Conservation (phyloP, 345 rosid species). For the Salix viminalis region DNA sequence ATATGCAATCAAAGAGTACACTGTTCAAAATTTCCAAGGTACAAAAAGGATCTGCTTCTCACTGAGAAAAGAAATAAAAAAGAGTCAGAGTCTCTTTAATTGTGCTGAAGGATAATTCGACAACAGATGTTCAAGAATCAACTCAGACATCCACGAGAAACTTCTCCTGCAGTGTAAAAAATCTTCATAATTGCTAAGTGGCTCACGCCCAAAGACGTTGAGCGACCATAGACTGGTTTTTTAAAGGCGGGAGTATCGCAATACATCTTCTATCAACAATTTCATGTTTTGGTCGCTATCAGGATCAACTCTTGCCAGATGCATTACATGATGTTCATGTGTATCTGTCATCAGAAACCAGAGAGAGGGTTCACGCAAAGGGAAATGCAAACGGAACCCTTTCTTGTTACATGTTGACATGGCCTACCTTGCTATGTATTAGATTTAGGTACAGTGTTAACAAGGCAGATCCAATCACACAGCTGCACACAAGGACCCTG, state of each 20-base stretch:
- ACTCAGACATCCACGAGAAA: neutral
- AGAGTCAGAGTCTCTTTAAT: neutral
- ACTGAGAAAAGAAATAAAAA: neutral
- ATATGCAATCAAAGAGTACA: neutral
- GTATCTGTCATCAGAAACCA: neutral
- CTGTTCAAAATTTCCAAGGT: neutral
- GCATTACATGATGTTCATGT: neutral
- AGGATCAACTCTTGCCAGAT: neutral
- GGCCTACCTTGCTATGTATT: neutral
- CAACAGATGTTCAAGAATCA: neutral
- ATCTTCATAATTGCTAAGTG: constrained; percentile 1
- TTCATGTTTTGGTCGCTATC: neutral
- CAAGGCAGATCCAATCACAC: constrained; percentile 22
- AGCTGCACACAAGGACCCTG: constrained; percentile 44
- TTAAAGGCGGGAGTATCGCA: neutral
- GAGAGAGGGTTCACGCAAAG: constrained; percentile 9
- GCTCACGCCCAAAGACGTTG: neutral
- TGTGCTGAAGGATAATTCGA: neutral
- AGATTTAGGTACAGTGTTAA: neutral
- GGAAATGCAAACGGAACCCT: neutral
- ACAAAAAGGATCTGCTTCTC: neutral
- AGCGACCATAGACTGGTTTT: neutral
- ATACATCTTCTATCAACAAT: neutral
- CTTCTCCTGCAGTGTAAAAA: neutral
- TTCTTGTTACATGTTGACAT: neutral